phyloP scores from a whole-genome alignment of 306 rosid genomes.

The Potentilla sterilis region DNA sequence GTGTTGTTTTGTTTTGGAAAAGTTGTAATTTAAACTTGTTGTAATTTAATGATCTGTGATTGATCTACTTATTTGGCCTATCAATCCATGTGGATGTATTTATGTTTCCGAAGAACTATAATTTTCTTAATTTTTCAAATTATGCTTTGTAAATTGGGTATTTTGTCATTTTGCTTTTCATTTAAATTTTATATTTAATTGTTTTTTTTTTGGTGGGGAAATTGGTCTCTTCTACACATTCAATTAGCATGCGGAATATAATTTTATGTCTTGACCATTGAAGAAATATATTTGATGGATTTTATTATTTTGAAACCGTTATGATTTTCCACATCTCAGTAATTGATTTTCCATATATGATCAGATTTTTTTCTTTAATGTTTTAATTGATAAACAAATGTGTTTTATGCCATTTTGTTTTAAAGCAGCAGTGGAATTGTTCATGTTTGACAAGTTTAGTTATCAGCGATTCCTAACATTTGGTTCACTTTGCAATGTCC shows the following conservation, averaged over 20 bases:
- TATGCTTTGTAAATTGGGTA: not conserved
- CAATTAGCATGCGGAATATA: not conserved
- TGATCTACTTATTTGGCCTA: constrained; percentile 16
- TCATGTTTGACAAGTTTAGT: not conserved
- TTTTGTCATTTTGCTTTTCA: not conserved
- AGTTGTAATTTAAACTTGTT: not conserved
- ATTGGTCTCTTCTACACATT: not conserved
- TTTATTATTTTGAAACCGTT: not conserved
- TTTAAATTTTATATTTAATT: not conserved
- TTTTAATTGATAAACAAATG: not conserved
- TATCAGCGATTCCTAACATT: constrained; percentile 26
- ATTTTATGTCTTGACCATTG: not conserved
- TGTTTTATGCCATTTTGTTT: not conserved
- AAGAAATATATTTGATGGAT: not conserved
- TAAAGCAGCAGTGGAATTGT: not conserved
- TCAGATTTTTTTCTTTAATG: not conserved
- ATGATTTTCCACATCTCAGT: not conserved
- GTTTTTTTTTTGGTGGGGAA: not conserved
- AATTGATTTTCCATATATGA: not conserved
- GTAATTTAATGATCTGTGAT: constrained; percentile 29
- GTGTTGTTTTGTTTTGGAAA: not conserved
- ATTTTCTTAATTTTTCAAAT: not conserved
- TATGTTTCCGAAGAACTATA: not conserved
- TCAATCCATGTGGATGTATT: not conserved
- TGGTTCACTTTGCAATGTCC: constrained; percentile 27